These are phyloP conservation scores for Fusarium coffeatum DNA, from an alignment of 2,329 filamentous ascomycete genomes.

Conservation along the genomic window DNA sequence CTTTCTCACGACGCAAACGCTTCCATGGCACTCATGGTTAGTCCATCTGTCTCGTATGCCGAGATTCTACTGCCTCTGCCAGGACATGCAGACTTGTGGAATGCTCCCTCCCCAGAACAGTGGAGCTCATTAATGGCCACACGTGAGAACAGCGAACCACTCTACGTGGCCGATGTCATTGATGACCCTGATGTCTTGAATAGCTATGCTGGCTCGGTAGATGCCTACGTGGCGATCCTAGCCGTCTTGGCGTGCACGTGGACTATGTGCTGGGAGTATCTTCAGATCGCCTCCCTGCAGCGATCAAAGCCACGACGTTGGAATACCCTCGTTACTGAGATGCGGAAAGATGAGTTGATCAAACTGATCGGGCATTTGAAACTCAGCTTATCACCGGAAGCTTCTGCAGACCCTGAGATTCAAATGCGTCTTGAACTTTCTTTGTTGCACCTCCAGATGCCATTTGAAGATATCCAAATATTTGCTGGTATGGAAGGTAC, in stretches of 20 bases:
- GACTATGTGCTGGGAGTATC: slow-evolving; percentile 48
- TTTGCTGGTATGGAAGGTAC: slow-evolving; percentile 57
- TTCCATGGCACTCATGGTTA: slow-evolving; percentile 47
- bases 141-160: not conserved
- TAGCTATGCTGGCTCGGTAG: slow-evolving; percentile 16
- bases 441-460: slow-evolving; percentile 54
- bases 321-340: slow-evolving; percentile 45
- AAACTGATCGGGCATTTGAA: slow-evolving; percentile 43
- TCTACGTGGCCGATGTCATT: slow-evolving; percentile 17
- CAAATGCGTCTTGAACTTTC: slow-evolving; percentile 50
- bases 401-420: slow-evolving; percentile 34
- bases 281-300: slow-evolving; percentile 46
- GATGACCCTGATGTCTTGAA: slow-evolving; percentile 40
- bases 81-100: slow-evolving; percentile 41
- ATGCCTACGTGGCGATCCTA: slow-evolving; percentile 14
- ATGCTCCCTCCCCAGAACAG: slow-evolving; percentile 40
- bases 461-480: slow-evolving; percentile 56
- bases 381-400: not conserved
- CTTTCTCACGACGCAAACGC: slow-evolving; percentile 48
- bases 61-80: slow-evolving; percentile 47
- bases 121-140: slow-evolving; percentile 34
- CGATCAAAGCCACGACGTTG: slow-evolving; percentile 41
- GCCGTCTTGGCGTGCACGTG: slow-evolving; percentile 43
- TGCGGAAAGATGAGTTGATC: slow-evolving; percentile 47
- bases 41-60: slow-evolving; percentile 49